Evolutionary conservation across 345 rosid species (phyloP), one percentile per base, ranked within the genome.

Genomic region (Populus ilicifolia): DNA sequence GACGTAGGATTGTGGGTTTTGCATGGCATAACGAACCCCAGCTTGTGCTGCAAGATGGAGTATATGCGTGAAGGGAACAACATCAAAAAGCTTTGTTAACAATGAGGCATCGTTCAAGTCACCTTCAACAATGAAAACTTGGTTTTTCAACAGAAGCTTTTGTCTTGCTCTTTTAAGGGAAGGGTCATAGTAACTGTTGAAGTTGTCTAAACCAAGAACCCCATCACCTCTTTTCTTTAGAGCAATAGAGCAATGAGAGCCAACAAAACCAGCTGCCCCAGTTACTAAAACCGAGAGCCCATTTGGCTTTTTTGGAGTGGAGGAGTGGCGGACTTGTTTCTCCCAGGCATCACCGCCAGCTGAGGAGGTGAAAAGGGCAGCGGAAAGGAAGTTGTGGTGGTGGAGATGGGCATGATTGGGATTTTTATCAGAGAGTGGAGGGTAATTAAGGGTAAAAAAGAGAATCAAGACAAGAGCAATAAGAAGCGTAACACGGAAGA

Each of bases 401-500:
- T 69, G 82, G 71, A 17, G 89, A n/a, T 83, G 89, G 73, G 75
- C 66, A 5, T 74, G 48, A 16, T 50, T 80, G 79, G 76, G 82
- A 73, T 75, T 69, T 54, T 81, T 72, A 18, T 84, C 88, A 65
- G 94, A 88, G 59, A 94, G 89, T 30, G 95, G 95, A 50, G 97
- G 98, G 79, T 91, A 91, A 52, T 90, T 93, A 76, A 95, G 74
- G 1, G 96, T 88, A 80, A 95, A 89, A 83, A 90, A 84, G 52
- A 95, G 86, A 77, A 95, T 85, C 4, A 95, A 87, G 71, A 90
- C 88, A 3, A 95, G 89, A 50, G 98, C 98, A 23, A 91, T 82
- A 16, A 95, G 93, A 30, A 95, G 91, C 6, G 99, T 88, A 11
- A 86, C 90, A 11, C 99, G 89, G 85, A 93, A 90, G 20, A 95